Evolutionary conservation across 768 basidiomycete species (phyloP), one percentile per base, ranked within the genome.

Genomic region (Agaricus sinodeliciosus): DNA sequence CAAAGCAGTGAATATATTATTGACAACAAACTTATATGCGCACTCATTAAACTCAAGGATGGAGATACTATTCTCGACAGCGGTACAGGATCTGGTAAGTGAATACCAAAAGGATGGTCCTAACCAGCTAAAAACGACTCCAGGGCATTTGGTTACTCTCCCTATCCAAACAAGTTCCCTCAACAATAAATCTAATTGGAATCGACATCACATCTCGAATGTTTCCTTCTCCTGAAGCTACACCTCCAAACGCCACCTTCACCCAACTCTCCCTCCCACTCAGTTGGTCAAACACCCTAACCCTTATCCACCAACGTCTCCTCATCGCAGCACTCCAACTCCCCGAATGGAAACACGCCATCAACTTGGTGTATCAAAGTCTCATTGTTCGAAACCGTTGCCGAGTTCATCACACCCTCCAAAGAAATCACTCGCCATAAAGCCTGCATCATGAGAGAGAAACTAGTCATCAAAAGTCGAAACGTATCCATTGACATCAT

Each of bases 81-180:
- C 41, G 56, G 51, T 9, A 57, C 56, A n/a, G 52, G 56, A 2
- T 49, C 48, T 13, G 56, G 56, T 50, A 26, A 31, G 6, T 3
- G 11, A 18, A 9, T n/a, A n/a, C n/a, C n/a, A 26, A 13, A n/a
- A n/a, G n/a, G n/a, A n/a, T 34, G 12, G 28, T 11, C 25, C 40
- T 15, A 12, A 3, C 3, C n/a, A 43, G 11, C 35, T 19, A 13
- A 41, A 12, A 25, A 31, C 2, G 11, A 31, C 6, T 3, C 31
- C 43, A 63, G 63, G 61, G n/a, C 56, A 57, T n/a, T 19, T 64
- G 61, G 63, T 34, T 62, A 31, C 60, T 62, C 26, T 55, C 59
- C n/a, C 40, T 58, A 13, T 57, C 44, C 31, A 50, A 55, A 37
- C 39, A 55, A 16, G 15, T 58, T 34, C 46, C 54, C 2, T 31